A percentile compares a stretch with the other conserved stretches of the same genome.
These are phyloP conservation scores for Gomphus bonarii DNA, from an alignment of 1,284 basidiomycete genomes.

Conservation along the genomic window DNA sequence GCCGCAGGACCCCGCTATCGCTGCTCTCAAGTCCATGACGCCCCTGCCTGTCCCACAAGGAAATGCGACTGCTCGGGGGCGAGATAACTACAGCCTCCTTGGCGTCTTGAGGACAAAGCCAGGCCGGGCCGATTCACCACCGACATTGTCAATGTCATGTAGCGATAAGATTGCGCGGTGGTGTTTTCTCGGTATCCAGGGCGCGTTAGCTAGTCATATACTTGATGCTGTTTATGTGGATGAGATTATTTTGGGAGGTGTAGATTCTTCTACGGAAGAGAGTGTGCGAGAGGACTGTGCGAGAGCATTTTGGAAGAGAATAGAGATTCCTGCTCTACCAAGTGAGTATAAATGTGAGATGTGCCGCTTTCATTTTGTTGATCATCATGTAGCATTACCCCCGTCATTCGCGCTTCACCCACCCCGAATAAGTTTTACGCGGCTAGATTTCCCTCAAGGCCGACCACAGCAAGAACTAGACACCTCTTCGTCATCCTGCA, in stretches of 20 bases:
- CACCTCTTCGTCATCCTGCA: slow-evolving; percentile 33
- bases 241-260: slow-evolving; percentile 62
- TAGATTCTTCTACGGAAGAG: slow-evolving; percentile 26
- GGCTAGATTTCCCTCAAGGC: slow-evolving; percentile 47
- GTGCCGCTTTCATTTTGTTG: slow-evolving; percentile 15
- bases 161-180: slow-evolving; percentile 86
- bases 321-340: slow-evolving; percentile 19
- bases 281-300: slow-evolving; percentile 45
- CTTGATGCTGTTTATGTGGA: slow-evolving; percentile 57
- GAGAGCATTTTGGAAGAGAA: slow-evolving; percentile 46
- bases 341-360: not conserved
- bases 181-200: slow-evolving; percentile 78
- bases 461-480: slow-evolving; percentile 27
- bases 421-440: slow-evolving; percentile 49
- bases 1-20: slow-evolving; percentile 56
- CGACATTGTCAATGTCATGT: slow-evolving; percentile 77
- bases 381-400: slow-evolving; percentile 28
- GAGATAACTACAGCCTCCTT: slow-evolving; percentile 64
- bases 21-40: slow-evolving; percentile 46
- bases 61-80: slow-evolving; percentile 50
- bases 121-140: slow-evolving; percentile 75
- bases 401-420: slow-evolving; percentile 33
- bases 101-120: slow-evolving; percentile 85
- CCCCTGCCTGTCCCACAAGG: slow-evolving; percentile 26
- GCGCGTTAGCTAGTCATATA: slow-evolving; percentile 53